A percentile compares a stretch with the other conserved stretches of the same genome.
Evolutionary conservation across 2,329 filamentous ascomycete genomes (phyloP).

Genomic region (Polychaeton citri): DNA sequence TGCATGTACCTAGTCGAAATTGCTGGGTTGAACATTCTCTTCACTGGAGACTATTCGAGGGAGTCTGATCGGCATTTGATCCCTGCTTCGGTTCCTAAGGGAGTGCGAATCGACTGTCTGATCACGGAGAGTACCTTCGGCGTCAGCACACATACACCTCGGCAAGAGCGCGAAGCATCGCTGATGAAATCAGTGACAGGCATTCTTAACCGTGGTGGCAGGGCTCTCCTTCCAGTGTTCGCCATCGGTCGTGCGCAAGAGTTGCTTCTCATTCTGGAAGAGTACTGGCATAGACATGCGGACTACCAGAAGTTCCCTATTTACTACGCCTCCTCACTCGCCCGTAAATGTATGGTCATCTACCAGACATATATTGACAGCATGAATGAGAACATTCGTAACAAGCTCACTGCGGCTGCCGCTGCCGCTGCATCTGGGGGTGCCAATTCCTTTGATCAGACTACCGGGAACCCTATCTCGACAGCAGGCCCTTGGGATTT

Average conservation of each 20-base stretch:
- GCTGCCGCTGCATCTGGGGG: conserved; percentile 63
- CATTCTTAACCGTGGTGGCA: conserved; percentile 79
- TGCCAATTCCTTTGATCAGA: no score
- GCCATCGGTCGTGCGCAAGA: conserved; percentile 90
- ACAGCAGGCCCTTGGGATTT: conserved; percentile 78
- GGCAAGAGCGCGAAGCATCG: conserved; percentile 78
- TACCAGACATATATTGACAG: conserved; percentile 97
- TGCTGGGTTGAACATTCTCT: conserved; percentile 89
- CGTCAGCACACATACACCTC: conserved; percentile 83
- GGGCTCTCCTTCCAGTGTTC: conserved; percentile 90
- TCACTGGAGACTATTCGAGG: conserved; percentile 93
- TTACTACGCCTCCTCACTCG: conserved; percentile 93
- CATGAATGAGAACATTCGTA: conserved; percentile 99
- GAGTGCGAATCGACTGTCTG: conserved; percentile 84
- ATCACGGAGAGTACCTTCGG: conserved; percentile 98
- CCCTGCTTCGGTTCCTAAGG: conserved; percentile 77
- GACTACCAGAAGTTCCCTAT: conserved; percentile 87
- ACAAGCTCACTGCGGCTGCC: conserved; percentile 79
- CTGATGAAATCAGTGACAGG: conserved; percentile 92
- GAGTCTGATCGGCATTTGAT: conserved; percentile 94
- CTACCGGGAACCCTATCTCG: conserved; percentile 42
- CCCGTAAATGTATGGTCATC: conserved; percentile 93
- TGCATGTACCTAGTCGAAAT: conserved; percentile 99
- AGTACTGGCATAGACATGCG: conserved; percentile 85
- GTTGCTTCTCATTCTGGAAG: conserved; percentile 82